Evolutionary conservation across 768 basidiomycete species (phyloP), one percentile per base, ranked within the genome.

Genomic region (Strobilomyces confusus): DNA sequence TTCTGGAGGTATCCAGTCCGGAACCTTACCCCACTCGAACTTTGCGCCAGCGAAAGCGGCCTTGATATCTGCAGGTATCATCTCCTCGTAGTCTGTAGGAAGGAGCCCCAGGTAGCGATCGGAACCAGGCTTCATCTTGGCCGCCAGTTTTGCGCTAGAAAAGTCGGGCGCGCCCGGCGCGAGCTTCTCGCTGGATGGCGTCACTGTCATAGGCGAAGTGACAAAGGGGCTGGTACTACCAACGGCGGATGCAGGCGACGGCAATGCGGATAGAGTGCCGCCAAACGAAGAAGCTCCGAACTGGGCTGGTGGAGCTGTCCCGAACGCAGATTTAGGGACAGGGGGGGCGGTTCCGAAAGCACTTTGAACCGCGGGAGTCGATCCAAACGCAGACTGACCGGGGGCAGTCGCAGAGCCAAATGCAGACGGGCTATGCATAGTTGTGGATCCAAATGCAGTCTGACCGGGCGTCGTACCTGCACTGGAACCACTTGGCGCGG

Each of bases 1-100:
- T 49, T 79, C 59, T 9, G 87, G 89, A 36, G 88, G 89, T 51
- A 84, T 73, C 82, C 83, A 89, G 53, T 87, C 86, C 1, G 88
- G 88, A 44, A 91, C 75, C 55, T 78, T 77, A 65, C 83, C 81
- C 76, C 80, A 86, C 61, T 81, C 82, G 60, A 90, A 91, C 68
- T 69, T 80, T 49, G 73, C 70, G 19, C 69, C 69, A 57, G 72
- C 63, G 60, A 89, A 89, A 37, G 83, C 82, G 7, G 78, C 77
- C 60, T 74, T 64, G 48, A 73, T 79, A 6, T 60, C 63, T 44
- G 71, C 62, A 2, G 89, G 86, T 23, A 89, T 58, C 19, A 79
- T 64, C 47, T 79, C 69, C 33, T 73, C 54, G 66, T 90, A 91
- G 58, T 83, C 76, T n/a, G 60, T 58, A 7, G 86, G 87, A 30